A percentile compares a stretch with the other conserved stretches of the same genome.
These are phyloP conservation scores for Guyanaporus albipodus DNA, from an alignment of 768 basidiomycete species.

Conservation along the genomic window DNA sequence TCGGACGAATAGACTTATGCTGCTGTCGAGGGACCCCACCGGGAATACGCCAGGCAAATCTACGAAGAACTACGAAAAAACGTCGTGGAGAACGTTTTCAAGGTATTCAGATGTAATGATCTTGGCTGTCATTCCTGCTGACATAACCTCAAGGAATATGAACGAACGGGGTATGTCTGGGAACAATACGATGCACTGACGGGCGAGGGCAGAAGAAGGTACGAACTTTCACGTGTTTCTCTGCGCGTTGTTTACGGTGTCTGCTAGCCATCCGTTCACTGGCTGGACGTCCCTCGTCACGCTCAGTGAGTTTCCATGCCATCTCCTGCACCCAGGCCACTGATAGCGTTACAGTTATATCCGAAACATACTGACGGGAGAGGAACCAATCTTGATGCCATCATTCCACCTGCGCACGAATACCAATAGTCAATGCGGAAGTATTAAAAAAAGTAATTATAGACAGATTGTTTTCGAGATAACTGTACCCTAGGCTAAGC, in stretches of 20 bases:
- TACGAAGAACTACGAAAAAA: constrained; percentile 80
- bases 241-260: constrained; percentile 4
- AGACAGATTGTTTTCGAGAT: no score
- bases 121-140: neutral
- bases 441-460: no score
- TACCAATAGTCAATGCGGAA: no score
- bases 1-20: constrained; percentile 61
- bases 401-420: no score
- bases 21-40: constrained; percentile 74
- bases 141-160: constrained; percentile 62
- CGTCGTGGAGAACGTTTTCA: constrained; percentile 79
- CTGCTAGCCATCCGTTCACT: constrained; percentile 85
- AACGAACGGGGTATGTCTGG: constrained; percentile 94
- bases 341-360: constrained; percentile 45
- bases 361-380: constrained; percentile 58
- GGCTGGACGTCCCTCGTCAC: constrained; percentile 93
- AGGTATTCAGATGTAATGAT: constrained; percentile 35
- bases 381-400: neutral
- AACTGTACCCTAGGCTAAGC: no score
- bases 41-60: constrained; percentile 67
- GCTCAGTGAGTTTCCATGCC: constrained; percentile 60
- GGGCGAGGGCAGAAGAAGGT: constrained; percentile 86
- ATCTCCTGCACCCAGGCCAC: neutral
- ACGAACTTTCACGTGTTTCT: constrained; percentile 16
- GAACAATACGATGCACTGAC: constrained; percentile 89